Conservation (phyloP, 1,284 basidiomycete genomes). For the Heterobasidion occidentale region DNA sequence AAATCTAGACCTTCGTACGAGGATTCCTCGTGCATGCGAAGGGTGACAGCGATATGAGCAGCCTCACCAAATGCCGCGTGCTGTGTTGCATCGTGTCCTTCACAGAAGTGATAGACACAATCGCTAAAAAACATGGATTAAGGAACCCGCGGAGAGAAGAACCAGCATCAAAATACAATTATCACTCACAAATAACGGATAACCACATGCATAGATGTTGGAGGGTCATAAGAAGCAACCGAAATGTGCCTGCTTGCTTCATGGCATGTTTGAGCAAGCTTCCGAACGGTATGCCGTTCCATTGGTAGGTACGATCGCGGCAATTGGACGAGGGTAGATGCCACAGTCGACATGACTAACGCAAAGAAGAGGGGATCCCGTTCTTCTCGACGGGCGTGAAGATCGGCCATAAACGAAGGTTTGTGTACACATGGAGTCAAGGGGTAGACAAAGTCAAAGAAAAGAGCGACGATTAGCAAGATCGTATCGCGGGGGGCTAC, state of each 20-base stretch:
- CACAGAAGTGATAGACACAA: constrained; percentile 77
- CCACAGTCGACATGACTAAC: constrained; percentile 78
- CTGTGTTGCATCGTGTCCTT: constrained; percentile 81
- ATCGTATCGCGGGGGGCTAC: constrained; percentile 73
- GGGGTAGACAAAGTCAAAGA: constrained; percentile 86
- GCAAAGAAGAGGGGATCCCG: constrained; percentile 82
- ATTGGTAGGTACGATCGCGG: constrained; percentile 76
- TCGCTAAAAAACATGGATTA: constrained; percentile 38
- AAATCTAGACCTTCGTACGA: constrained; percentile 75
- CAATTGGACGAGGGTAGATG: constrained; percentile 76
- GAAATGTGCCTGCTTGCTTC: constrained; percentile 77
- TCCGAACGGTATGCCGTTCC: constrained; percentile 69
- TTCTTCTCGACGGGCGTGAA: constrained; percentile 70
- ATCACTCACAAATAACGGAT: constrained; percentile 73
- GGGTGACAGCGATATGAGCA: constrained; percentile 71
- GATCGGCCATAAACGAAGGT: constrained; percentile 81
- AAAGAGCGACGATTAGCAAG: constrained; percentile 71
- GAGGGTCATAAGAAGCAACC: constrained; percentile 73
- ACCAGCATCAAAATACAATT: constrained; percentile 1
- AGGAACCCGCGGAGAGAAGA: constrained; percentile 1
- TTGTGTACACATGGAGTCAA: constrained; percentile 78
- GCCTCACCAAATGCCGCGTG: constrained; percentile 80
- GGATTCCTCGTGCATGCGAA: constrained; percentile 78
- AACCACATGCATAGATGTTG: constrained; percentile 72
- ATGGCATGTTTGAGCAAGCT: constrained; percentile 69